These are phyloP conservation scores for Withania somnifera DNA, from an alignment of 305 asterid species.

Conservation along the genomic window DNA sequence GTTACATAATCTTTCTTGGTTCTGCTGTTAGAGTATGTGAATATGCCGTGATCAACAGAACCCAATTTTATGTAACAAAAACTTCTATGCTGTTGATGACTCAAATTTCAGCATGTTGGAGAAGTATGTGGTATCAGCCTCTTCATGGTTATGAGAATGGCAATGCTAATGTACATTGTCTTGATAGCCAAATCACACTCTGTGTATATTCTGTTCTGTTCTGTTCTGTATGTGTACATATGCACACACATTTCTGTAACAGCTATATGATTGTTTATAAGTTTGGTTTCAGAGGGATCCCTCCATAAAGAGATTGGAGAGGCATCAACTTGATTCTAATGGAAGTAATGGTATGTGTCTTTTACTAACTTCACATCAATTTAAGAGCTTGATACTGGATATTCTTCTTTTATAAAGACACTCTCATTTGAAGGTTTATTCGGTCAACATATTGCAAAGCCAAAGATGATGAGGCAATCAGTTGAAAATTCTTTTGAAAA, in stretches of 20 bases:
- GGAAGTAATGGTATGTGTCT: conserved; percentile 53
- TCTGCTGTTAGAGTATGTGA: not conserved
- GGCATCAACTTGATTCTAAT: conserved; percentile 54
- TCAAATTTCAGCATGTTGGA: not conserved
- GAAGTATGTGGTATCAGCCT: not conserved
- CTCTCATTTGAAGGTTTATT: conserved; percentile 46
- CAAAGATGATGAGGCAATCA: conserved; percentile 51
- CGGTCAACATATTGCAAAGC: conserved; percentile 55
- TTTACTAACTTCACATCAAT: conserved; percentile 2
- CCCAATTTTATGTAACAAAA: not conserved
- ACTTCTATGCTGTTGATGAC: not conserved
- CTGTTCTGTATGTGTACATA: not conserved
- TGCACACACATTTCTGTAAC: not conserved
- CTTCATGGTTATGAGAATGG: not conserved
- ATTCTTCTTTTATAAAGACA: conserved; percentile 3
- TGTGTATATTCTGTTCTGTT: not conserved
- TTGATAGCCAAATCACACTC: not conserved
- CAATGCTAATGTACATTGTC: not conserved
- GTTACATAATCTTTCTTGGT: not conserved
- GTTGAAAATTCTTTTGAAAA: conserved; percentile 59
- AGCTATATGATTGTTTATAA: not conserved
- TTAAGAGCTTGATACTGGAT: not conserved
- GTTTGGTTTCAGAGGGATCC: conserved; percentile 51
- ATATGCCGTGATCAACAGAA: not conserved
- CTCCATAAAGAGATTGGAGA: conserved; percentile 50